Conservation (phyloP, 2,329 filamentous ascomycete genomes). For the Sarocladium brachiariae region DNA sequence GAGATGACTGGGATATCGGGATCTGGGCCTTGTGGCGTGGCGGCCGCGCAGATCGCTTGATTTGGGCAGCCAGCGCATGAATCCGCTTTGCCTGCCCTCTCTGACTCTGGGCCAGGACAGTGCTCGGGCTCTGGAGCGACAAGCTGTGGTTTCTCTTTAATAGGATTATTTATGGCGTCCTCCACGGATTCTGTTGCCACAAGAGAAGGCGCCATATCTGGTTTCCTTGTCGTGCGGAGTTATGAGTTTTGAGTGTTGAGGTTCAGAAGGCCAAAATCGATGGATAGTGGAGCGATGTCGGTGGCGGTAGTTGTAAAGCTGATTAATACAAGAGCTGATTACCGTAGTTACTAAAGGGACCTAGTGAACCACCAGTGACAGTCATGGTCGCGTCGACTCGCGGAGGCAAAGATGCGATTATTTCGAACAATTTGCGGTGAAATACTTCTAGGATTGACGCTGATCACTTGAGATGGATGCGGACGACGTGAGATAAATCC, state of each 20-base stretch:
- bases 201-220: slow-evolving; percentile 70
- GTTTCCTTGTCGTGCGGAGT: slow-evolving; percentile 10
- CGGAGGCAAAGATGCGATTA: too few species aligned
- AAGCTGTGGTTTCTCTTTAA: slow-evolving; percentile 74
- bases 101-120: slow-evolving; percentile 83
- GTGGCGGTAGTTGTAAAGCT: slow-evolving; percentile 10
- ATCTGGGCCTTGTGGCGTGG: slow-evolving; percentile 82
- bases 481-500: too few species aligned
- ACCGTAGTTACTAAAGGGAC: too few species aligned
- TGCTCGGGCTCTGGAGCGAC: slow-evolving; percentile 95
- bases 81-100: slow-evolving; percentile 63
- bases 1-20: slow-evolving; percentile 89
- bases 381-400: too few species aligned
- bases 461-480: too few species aligned
- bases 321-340: slow-evolving; percentile 11
- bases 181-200: slow-evolving; percentile 61
- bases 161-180: slow-evolving; percentile 67
- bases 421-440: too few species aligned
- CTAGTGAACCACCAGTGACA: too few species aligned
- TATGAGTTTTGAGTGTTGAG: slow-evolving; percentile 1
- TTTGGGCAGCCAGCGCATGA: slow-evolving; percentile 94
- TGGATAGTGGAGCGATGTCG: slow-evolving; percentile 1
- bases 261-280: background rate
- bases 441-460: too few species aligned
- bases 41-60: slow-evolving; percentile 87